Conservation (phyloP, 2,329 filamentous ascomycete genomes). For the Trichoderma guizhouense region DNA sequence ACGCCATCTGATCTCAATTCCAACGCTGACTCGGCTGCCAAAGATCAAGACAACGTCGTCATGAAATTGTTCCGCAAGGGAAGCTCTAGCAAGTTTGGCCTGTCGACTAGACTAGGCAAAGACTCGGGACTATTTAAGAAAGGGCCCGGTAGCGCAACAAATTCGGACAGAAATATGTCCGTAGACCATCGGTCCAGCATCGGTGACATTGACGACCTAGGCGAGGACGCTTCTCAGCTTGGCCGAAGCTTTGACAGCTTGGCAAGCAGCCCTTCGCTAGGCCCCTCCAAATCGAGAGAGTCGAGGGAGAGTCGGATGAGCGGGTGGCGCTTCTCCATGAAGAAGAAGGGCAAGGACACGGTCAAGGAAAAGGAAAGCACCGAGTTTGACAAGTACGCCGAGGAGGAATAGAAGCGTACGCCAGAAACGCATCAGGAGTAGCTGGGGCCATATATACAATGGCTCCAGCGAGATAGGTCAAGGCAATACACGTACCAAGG, state of each 20-base stretch:
- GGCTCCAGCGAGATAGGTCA: background rate
- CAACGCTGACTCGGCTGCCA: conserved; percentile 38
- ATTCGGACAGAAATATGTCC: conserved; percentile 56
- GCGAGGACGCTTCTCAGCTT: conserved; percentile 42
- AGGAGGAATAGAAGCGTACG: conserved; percentile 27
- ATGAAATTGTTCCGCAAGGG: conserved; percentile 63
- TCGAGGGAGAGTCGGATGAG: conserved; percentile 49
- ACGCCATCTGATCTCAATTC: conserved; percentile 52
- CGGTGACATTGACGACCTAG: conserved; percentile 52
- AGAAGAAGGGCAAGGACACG: conserved; percentile 55
- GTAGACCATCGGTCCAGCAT: conserved; percentile 55
- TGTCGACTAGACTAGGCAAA: conserved; percentile 55
- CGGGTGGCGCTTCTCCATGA: conserved; percentile 56
- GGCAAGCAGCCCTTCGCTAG: conserved; percentile 55
- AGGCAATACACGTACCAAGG: background rate
- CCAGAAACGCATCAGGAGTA: background rate
- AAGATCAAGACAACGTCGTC: conserved; percentile 56
- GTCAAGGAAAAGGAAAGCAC: conserved; percentile 50
- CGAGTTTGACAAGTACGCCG: conserved; percentile 45
- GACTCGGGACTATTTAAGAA: conserved; percentile 57
- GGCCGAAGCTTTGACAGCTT: conserved; percentile 56
- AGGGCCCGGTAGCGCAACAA: conserved; percentile 53
- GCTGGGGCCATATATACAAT: background rate
- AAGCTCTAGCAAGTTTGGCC: conserved; percentile 62
- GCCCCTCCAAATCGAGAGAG: conserved; percentile 46